Percentiles rank a stretch among this genome's conserved stretches.
phyloP scores from a whole-genome alignment of 2,329 filamentous ascomycete genomes.

The Aspergillus novofumigatus region DNA sequence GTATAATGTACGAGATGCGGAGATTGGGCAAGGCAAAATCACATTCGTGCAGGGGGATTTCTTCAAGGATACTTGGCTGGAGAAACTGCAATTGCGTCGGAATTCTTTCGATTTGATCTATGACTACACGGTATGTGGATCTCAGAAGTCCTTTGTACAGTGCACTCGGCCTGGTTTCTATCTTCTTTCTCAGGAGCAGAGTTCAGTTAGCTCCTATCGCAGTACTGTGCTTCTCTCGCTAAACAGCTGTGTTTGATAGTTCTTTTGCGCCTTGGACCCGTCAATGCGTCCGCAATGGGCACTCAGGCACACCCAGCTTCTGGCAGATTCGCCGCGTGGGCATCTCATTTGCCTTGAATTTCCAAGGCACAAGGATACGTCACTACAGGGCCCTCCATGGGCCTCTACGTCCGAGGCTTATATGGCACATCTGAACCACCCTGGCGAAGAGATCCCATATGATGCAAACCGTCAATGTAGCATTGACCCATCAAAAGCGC shows the following conservation, averaged over 20 bases:
- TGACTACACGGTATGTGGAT: conserved; percentile 54
- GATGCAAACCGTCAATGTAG: conserved; percentile 50
- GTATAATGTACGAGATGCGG: conserved; percentile 34
- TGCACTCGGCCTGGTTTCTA: neutral
- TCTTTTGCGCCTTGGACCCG: conserved; percentile 58
- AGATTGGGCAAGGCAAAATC: conserved; percentile 34
- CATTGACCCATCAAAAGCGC: conserved; percentile 45
- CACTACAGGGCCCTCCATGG: conserved; percentile 67
- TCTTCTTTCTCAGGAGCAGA: neutral
- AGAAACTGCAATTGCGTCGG: conserved; percentile 27
- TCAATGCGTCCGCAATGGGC: conserved; percentile 56
- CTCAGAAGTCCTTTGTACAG: neutral
- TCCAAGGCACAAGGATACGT: conserved; percentile 66
- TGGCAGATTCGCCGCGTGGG: conserved; percentile 45
- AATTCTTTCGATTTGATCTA: conserved; percentile 52
- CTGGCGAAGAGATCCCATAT: conserved; percentile 65
- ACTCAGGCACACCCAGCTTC: conserved; percentile 50
- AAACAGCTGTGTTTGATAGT: conserved; percentile 38
- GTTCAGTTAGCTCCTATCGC: neutral
- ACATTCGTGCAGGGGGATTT: conserved; percentile 45
- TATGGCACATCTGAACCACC: conserved; percentile 64
- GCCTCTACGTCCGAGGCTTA: conserved; percentile 66
- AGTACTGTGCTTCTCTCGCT: neutral
- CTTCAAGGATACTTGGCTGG: conserved; percentile 42
- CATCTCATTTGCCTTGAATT: conserved; percentile 68